Evolutionary conservation across 2,329 filamentous ascomycete genomes (phyloP), one percentile per base, ranked within the genome.

Genomic region (Penicillium sp.): DNA sequence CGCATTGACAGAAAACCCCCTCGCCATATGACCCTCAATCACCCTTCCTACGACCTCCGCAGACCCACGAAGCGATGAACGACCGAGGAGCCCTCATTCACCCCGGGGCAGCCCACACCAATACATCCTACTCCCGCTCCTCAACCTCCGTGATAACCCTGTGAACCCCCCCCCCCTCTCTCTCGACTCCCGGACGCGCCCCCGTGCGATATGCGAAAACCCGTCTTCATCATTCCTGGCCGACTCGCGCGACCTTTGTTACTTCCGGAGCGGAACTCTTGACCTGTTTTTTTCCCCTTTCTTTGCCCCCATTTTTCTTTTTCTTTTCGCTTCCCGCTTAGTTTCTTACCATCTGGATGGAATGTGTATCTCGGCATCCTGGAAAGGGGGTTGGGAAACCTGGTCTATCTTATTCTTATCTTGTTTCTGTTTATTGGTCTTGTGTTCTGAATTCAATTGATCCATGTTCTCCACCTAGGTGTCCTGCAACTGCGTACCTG

Each of bases 21-120:
- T 54, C 59, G 59, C 62, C 59, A 60, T 58, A 67, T 65, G 68
- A 69, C 63, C 67, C 60, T 62, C 60, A 60, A 58, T 60, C 54
- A 60, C 27, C 40, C 56, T 40, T 52, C 54, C 60, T 59, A 57
- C 53, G 54, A 58, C 52, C 59, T 55, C 61, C 61, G 48, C 57
- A 56, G 56, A 59, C 61, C 62, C 51, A 65, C 62, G 63, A 66
- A 64, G 58, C 63, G 63, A 66, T 66, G 59, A 62, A 63, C 54
- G 63, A 66, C 59, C 62, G 57, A 65, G 56, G 59, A 60, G 54
- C 47, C 57, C 53, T 52, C 57, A 59, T 59, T 47, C 54, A 57
- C 54, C 45, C 52, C 43, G 55, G 55, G 56, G 52, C 45, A 60
- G 62, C 56, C 60, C 49, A 55, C 27, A 48, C 47, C 52, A 20